Base-by-base conservation (phyloP, 345 rosid genomes). In the Excoecaria cochinchinensis region DNA sequence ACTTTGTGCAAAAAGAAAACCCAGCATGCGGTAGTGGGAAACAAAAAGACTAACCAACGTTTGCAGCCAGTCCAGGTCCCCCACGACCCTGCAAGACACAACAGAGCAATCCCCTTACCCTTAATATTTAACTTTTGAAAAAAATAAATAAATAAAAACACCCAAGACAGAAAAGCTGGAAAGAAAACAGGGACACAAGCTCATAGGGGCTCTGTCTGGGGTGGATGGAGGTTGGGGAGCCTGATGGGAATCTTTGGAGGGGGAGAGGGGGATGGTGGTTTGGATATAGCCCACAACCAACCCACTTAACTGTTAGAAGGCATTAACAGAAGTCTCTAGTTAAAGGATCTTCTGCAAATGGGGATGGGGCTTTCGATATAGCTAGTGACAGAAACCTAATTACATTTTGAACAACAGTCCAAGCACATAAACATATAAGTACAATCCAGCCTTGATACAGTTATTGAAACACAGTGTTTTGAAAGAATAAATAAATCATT, bases 41-140 rank as follows among this genome's bases (percentile, higher is more conserved):
- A 80, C 53, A n/a, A 75, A 76, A 55, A 79, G 50, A 83, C 90
- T 74, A 79, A 92, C 93, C 90, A 69, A 74, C 38, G 86, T 80
- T 80, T 82, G 88, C 65, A 53, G 88, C 80, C 69, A 88, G 66
- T 83, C 91, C 94, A 83, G 95, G 91, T 78, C 95, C 97, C 79
- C 94, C 95, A 80, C 90, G 96, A 40, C 99, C 96, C 99, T 95
- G 85, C 84, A 86, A 81, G 46, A 77, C 57, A 76, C 76, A 66
- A 55, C 63, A 75, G 57, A 31, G 66, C 48, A 65, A 67, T 53
- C 61, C 73, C 69, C 66, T 77, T 51, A 65, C 72, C 62, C 62
- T 76, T 52, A 73, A 56, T 22, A 24, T 15, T 62, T 56, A 11
- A 14, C 70, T 44, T 60, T 75, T 63, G 46, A 48, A 69, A 60